Conservation (phyloP, 2,329 filamentous ascomycete genomes). For the Aspergillus terreus region DNA sequence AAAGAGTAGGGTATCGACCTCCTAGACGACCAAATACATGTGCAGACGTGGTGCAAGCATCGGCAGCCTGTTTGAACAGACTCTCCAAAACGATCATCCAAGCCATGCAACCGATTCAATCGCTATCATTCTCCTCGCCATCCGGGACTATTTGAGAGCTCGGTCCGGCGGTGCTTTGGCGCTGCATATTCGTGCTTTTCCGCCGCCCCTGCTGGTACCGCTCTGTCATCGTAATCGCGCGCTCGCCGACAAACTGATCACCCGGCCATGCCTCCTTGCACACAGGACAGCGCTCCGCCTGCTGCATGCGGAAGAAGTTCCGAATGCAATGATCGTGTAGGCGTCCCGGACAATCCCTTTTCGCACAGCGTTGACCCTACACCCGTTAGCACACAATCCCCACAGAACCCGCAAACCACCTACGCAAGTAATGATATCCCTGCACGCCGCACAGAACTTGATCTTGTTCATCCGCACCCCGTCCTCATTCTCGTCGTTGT, state of each 20-base stretch:
- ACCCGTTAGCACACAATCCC: background rate
- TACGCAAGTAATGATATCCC: constrained; percentile 77
- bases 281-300: constrained; percentile 60
- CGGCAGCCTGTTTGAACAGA: no score
- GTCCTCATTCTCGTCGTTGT: constrained; percentile 70
- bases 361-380: constrained; percentile 69
- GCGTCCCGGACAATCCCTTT: constrained; percentile 64
- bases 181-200: constrained; percentile 19
- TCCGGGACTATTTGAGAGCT: constrained; percentile 11
- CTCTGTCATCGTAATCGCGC: constrained; percentile 38
- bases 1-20: no score
- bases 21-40: no score
- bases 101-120: background rate
- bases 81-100: no score
- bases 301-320: constrained; percentile 66
- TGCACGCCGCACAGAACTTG: constrained; percentile 84
- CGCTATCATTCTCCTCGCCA: background rate
- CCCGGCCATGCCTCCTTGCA: constrained; percentile 53
- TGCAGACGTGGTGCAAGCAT: no score
- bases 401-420: constrained; percentile 14
- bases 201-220: constrained; percentile 24
- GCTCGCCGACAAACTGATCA: constrained; percentile 52
- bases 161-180: constrained; percentile 8
- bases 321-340: constrained; percentile 74
- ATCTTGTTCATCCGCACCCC: constrained; percentile 62